phyloP scores from a whole-genome alignment of 1,284 basidiomycete species.

The Malassezia psittaci region DNA sequence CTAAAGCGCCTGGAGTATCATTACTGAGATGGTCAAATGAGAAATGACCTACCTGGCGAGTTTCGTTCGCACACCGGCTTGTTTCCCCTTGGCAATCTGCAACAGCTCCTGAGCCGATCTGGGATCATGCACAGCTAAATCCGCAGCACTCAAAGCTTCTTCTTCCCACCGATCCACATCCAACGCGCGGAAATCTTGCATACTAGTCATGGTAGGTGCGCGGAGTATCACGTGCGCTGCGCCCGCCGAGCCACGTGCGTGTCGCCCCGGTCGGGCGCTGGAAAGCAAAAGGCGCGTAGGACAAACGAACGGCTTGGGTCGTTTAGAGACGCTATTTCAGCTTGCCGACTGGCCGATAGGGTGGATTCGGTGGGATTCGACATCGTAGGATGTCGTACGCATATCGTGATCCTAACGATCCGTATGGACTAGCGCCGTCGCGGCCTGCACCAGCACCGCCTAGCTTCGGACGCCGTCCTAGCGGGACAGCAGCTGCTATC shows the following conservation, averaged over 20 bases:
- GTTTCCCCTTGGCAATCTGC: constrained; percentile 65
- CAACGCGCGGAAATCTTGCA: constrained; percentile 66
- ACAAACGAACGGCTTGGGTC: no score
- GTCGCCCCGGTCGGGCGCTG: neutral
- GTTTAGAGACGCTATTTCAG: neutral
- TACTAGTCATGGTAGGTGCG: constrained; percentile 19
- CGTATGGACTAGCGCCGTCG: constrained; percentile 9
- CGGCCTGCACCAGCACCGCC: constrained; percentile 13
- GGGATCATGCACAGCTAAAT: constrained; percentile 78
- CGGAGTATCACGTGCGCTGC: neutral
- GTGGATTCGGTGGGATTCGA: no score
- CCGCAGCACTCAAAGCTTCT: constrained; percentile 64
- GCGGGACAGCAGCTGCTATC: neutral
- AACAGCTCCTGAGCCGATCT: constrained; percentile 65
- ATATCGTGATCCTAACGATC: constrained; percentile 1
- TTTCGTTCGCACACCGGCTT: constrained; percentile 61
- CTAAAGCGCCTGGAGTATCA: constrained; percentile 33
- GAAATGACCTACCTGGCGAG: constrained; percentile 30
- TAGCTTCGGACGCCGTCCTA: neutral
- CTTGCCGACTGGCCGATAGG: neutral
- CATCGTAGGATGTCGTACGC: constrained; percentile 3
- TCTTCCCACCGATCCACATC: constrained; percentile 90
- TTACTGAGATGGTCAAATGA: constrained; percentile 18
- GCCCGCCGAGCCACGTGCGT: neutral
- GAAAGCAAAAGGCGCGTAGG: no score